A percentile compares a stretch with the other conserved stretches of the same genome.
These are phyloP conservation scores for Camelina laxa DNA, from an alignment of 345 rosid genomes.

Conservation along the genomic window DNA sequence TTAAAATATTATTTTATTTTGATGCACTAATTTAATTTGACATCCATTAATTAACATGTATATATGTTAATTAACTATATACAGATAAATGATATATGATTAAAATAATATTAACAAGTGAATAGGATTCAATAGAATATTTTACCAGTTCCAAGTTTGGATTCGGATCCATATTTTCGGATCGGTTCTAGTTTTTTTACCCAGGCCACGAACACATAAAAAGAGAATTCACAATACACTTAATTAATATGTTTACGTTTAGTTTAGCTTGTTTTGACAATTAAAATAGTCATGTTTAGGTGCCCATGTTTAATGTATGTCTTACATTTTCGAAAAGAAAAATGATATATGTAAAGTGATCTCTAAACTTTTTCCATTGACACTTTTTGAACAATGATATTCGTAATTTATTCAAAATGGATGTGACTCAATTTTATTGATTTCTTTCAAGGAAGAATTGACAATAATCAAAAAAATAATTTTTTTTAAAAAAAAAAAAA, in stretches of 20 bases:
- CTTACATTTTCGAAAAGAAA: neutral
- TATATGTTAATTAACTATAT: no score
- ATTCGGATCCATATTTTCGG: no score
- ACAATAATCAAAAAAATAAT: no score
- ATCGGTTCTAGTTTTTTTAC: no score
- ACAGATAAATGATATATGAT: no score
- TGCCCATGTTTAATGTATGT: conserved; percentile 15
- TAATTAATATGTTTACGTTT: neutral
- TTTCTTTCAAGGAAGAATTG: neutral
- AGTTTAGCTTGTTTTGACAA: neutral
- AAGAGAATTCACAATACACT: neutral
- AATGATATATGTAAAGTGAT: neutral
- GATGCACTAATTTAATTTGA: no score
- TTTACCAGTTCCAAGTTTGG: no score
- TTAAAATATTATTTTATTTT: no score
- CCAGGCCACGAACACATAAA: neutral
- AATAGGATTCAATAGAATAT: no score
- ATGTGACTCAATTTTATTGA: conserved; percentile 29
- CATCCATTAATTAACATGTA: no score
- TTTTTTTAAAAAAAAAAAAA: neutral
- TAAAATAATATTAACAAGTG: no score
- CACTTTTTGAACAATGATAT: neutral
- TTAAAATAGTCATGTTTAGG: neutral
- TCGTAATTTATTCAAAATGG: conserved; percentile 24
- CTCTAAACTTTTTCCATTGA: neutral